Evolutionary conservation across 306 rosid species (phyloP), one percentile per base, ranked within the genome.

Genomic region (Casuarina cunninghamiana): DNA sequence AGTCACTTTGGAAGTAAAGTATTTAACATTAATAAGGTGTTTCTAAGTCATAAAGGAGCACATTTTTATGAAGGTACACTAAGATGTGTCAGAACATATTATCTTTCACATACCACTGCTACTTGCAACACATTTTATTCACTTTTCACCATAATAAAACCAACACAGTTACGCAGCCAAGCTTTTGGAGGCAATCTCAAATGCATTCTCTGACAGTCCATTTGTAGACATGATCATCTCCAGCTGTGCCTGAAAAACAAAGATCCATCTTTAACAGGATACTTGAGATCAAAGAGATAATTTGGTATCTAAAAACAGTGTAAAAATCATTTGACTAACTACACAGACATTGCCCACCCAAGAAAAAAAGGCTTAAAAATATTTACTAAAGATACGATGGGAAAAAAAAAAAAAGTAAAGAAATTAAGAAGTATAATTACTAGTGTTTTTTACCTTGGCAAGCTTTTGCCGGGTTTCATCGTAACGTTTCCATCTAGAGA

Each of bases 121-220:
- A 3, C 2, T 0, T 42, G 68, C 42, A 12, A 11, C 2, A 4
- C 39, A 32, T 61, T 35, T 62, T 78, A 26, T 6, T 10, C 58
- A 37, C 37, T 62, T 81, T 11, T n/a, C 73, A 69, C 54, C 26
- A n/a, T n/a, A 60, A 37, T 17, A 38, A 76, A 69, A 43, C 15
- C 19, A 76, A 48, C 66, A 41, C 44, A 71, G 68, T 44, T 78
- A 96, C 78, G 90, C 89, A 66, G 96, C 93, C 77, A 91, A 91
- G 84, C 99, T 96, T 87, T 96, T 96, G 4, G 96, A 93, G 39
- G 96, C 99, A 65, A 96, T 96, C 88, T 96, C 99, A 68, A 79
- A 96, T 68, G 93, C 98, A 49, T 96, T 96, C 84, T 91, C 98
- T 1, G 99, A 96, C 58, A 96, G 83, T 73, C 94, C 98, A 82